Percentiles rank a stretch among this genome's conserved stretches.
Evolutionary conservation across 371 early-diverging fungal genomes (phyloP).

Genomic region (Saksenaea oblongispora): DNA sequence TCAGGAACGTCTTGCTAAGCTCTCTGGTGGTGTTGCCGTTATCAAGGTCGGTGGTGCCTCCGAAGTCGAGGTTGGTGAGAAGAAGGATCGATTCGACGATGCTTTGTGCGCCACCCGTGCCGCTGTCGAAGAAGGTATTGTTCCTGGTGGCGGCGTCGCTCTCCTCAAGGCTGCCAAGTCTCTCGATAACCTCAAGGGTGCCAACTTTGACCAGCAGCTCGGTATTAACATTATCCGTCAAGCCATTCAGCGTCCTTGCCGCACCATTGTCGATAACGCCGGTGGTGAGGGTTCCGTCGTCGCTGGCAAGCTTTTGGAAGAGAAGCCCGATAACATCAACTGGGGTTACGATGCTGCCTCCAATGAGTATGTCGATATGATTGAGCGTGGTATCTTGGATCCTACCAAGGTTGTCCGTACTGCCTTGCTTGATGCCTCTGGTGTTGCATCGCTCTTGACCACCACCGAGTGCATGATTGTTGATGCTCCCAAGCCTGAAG

Average conservation of each 20-base stretch:
- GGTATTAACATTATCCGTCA: slow-evolving; percentile 94
- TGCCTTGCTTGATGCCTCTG: slow-evolving; percentile 92
- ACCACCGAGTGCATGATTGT: slow-evolving; percentile 97
- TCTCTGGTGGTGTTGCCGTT: slow-evolving; percentile 97
- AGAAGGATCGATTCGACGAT: slow-evolving; percentile 97
- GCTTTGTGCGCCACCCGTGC: slow-evolving; percentile 98
- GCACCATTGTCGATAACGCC: slow-evolving; percentile 95
- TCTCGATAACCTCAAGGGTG: slow-evolving; percentile 77
- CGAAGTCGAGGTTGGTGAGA: slow-evolving; percentile 98
- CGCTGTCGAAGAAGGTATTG: slow-evolving; percentile 98
- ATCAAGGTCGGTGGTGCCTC: slow-evolving; percentile 97
- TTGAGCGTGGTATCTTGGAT: slow-evolving; percentile 94
- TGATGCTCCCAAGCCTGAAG: slow-evolving; percentile 78
- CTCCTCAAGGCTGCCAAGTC: slow-evolving; percentile 89
- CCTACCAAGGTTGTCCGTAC: slow-evolving; percentile 98
- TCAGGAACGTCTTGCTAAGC: slow-evolving; percentile 97
- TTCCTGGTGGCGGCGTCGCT: slow-evolving; percentile 97
- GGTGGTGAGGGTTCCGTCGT: slow-evolving; percentile 96
- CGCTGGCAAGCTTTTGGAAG: slow-evolving; percentile 91
- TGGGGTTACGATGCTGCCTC: slow-evolving; percentile 92
- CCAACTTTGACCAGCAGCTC: slow-evolving; percentile 97
- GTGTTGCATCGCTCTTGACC: slow-evolving; percentile 94
- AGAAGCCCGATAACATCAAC: slow-evolving; percentile 74
- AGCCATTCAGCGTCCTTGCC: slow-evolving; percentile 91
- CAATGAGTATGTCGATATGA: slow-evolving; percentile 93